Conservation (phyloP, 2,329 filamentous ascomycete species). For the Xylariaceae sp. region DNA sequence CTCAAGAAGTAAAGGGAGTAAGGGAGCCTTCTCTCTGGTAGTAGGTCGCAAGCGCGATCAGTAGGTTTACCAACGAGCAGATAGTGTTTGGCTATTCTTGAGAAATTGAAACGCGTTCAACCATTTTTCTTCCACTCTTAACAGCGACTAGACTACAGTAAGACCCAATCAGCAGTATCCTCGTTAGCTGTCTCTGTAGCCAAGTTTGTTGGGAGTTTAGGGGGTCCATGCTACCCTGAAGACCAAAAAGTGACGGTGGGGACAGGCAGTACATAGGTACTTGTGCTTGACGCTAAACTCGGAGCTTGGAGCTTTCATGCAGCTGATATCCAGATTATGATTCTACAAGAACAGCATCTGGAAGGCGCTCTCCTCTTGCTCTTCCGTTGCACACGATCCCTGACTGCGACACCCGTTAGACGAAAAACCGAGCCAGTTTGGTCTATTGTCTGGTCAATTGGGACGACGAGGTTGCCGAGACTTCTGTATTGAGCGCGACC, state of each 20-base stretch:
- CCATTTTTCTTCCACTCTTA: too few relatives aligned
- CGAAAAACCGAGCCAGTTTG: too few relatives aligned
- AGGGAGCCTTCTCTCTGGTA: slow-evolving; percentile 8
- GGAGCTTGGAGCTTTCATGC: background rate
- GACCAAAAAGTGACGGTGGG: slow-evolving; percentile 19
- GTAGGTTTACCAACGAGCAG: slow-evolving; percentile 1
- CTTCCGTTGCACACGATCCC: background rate
- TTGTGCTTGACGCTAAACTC: background rate
- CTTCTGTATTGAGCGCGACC: too few relatives aligned
- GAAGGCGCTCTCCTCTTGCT: background rate
- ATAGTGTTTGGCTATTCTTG: too few relatives aligned
- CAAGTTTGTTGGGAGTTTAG: background rate
- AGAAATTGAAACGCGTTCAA: too few relatives aligned
- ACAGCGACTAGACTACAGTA: background rate
- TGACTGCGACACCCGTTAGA: too few relatives aligned
- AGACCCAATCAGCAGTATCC: background rate
- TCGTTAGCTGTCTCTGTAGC: background rate
- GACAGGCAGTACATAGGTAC: slow-evolving; percentile 19
- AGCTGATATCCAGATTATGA: background rate
- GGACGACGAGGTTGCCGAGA: too few relatives aligned
- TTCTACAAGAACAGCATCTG: background rate
- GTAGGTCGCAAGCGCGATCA: too few relatives aligned
- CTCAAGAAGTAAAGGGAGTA: slow-evolving; percentile 20
- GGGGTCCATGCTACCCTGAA: slow-evolving; percentile 2
- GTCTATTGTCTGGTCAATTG: too few relatives aligned